Conservation (phyloP, 495 filamentous ascomycete genomes). For the Neurospora discreta region DNA sequence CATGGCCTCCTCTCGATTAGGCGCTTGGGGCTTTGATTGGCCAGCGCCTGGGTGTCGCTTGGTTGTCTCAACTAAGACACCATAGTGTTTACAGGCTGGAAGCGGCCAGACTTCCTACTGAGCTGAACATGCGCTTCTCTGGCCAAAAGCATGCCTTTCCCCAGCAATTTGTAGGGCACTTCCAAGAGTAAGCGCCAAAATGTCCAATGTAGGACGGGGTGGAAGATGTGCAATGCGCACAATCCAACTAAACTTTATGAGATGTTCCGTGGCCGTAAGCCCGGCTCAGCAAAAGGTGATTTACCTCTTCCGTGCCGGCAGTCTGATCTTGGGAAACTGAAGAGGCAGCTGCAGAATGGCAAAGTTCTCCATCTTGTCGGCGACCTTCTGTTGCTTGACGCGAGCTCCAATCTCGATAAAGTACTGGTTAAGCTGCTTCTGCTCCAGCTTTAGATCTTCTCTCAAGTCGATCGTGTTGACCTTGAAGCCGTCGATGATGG, state of each 20-base stretch:
- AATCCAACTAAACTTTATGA: background rate
- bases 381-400: constrained; percentile 37
- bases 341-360: constrained; percentile 69
- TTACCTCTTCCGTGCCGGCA: constrained; percentile 8
- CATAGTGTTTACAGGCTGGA: background rate
- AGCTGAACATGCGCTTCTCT: background rate
- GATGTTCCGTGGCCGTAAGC: background rate
- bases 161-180: background rate
- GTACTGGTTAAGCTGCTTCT: constrained; percentile 50
- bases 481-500: constrained; percentile 65
- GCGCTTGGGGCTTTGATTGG: background rate
- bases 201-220: background rate
- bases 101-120: background rate
- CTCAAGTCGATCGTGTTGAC: constrained; percentile 66
- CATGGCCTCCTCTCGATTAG: background rate
- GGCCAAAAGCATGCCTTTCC: background rate
- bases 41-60: background rate
- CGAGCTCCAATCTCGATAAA: constrained; percentile 77
- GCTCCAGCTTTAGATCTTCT: constrained; percentile 68
- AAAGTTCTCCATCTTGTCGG: constrained; percentile 41
- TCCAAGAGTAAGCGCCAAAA: background rate
- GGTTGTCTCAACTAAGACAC: background rate
- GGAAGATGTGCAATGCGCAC: background rate
- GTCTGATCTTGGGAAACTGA: constrained; percentile 60
- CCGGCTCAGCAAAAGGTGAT: background rate